Evolutionary conservation across 805 yeast species (phyloP).

Genomic region (Lipomyces lipofer): DNA sequence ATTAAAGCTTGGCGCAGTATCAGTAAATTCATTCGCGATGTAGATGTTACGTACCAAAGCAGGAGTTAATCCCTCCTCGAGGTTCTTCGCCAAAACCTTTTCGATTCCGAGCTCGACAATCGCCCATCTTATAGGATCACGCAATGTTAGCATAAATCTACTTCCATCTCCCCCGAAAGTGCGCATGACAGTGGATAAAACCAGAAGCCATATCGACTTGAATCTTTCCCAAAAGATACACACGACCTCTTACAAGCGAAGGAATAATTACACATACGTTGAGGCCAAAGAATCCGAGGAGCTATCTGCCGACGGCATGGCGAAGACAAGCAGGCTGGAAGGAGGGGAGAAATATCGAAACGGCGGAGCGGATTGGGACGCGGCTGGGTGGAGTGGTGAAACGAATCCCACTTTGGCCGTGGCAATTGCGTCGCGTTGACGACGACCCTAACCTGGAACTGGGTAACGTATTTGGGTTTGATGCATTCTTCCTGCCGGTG

Average conservation of each 20-base stretch:
- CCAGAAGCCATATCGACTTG: neutral
- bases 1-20: neutral
- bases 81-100: slow-evolving; percentile 42
- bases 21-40: neutral
- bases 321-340: too few relatives aligned
- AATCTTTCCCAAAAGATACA: too few relatives aligned
- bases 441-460: too few relatives aligned
- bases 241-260: too few relatives aligned
- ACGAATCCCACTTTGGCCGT: too few relatives aligned
- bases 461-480: too few relatives aligned
- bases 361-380: neutral
- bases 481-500: too few relatives aligned
- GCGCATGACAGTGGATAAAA: neutral
- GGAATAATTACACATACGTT: slow-evolving; percentile 23
- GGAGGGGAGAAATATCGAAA: too few relatives aligned
- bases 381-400: too few relatives aligned
- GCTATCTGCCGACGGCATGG: slow-evolving; percentile 3
- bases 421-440: too few relatives aligned
- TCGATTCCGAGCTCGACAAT: slow-evolving; percentile 45
- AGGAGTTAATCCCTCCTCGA: slow-evolving; percentile 41
- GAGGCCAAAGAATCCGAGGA: slow-evolving; percentile 8
- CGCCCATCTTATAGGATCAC: slow-evolving; percentile 39
- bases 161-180: too few relatives aligned
- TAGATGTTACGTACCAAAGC: slow-evolving; percentile 37
- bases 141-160: neutral